Evolutionary conservation across 2,329 filamentous ascomycete genomes (phyloP).

Genomic region (Fusarium mangiferae): DNA sequence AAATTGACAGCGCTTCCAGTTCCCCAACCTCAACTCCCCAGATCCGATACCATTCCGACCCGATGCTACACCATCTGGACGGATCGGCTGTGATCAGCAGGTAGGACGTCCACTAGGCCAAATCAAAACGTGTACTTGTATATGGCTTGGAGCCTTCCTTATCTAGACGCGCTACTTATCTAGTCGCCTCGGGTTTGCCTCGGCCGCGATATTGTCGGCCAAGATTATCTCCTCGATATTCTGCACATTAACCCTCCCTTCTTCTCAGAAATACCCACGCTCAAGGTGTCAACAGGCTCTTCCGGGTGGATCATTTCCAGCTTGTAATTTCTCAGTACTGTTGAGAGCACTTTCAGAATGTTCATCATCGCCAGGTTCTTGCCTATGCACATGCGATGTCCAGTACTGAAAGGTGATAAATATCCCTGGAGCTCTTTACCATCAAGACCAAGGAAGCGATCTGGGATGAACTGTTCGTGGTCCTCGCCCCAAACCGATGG

Average conservation of each 20-base stretch:
- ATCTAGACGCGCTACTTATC: neutral
- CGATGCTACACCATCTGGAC: neutral
- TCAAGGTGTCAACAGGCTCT: neutral
- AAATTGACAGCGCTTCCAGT: neutral
- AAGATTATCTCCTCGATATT: neutral
- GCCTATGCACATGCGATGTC: neutral
- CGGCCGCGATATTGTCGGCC: neutral
- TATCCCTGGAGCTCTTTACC: neutral
- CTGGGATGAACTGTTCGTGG: neutral
- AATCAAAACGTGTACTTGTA: rapidly evolving
- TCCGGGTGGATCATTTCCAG: neutral
- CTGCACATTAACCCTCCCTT: neutral
- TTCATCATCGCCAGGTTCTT: neutral
- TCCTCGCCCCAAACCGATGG: neutral
- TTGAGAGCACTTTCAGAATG: neutral
- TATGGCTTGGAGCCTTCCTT: no score
- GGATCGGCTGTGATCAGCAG: rapidly evolving
- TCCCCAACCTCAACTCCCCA: neutral
- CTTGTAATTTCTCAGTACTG: neutral
- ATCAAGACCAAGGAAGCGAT: neutral
- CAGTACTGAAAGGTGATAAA: neutral
- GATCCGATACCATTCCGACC: neutral
- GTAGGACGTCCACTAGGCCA: rapidly evolving
- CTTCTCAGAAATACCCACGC: neutral
- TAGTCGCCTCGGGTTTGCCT: neutral